These are phyloP conservation scores for Coniochaeta prunicola DNA, from an alignment of 2,329 filamentous ascomycete species.

Conservation along the genomic window DNA sequence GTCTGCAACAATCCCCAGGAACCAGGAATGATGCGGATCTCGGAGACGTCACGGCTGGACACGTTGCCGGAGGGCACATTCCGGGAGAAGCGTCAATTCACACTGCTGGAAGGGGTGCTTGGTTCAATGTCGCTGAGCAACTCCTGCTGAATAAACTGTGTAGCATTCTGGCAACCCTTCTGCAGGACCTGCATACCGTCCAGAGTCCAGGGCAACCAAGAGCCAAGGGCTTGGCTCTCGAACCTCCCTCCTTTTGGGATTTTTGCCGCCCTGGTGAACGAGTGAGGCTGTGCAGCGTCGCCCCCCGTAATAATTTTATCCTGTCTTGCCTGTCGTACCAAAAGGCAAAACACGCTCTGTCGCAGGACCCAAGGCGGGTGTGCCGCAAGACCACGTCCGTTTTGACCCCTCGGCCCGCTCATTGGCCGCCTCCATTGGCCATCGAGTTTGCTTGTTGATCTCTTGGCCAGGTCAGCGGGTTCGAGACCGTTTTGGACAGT, in stretches of 20 bases:
- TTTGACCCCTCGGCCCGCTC: background rate
- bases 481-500: background rate
- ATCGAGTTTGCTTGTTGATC: background rate
- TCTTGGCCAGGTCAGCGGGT: background rate
- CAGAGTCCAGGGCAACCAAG: background rate
- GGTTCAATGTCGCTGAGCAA: background rate
- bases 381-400: background rate
- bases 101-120: background rate
- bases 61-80: background rate
- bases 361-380: constrained; percentile 1
- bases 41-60: background rate
- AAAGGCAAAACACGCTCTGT: background rate
- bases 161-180: background rate
- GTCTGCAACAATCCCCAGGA: no score
- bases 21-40: background rate
- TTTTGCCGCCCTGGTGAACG: background rate
- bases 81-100: no score
- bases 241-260: background rate
- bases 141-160: background rate
- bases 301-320: constrained; percentile 3
- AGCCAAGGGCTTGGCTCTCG: background rate
- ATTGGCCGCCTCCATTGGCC: background rate
- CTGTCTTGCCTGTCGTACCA: background rate
- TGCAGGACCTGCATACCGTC: background rate
- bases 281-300: constrained; percentile 4